Percentiles rank a stretch among this genome's conserved stretches.
Evolutionary conservation across 495 filamentous ascomycete species (phyloP).

Genomic region (Niebla homalea): DNA sequence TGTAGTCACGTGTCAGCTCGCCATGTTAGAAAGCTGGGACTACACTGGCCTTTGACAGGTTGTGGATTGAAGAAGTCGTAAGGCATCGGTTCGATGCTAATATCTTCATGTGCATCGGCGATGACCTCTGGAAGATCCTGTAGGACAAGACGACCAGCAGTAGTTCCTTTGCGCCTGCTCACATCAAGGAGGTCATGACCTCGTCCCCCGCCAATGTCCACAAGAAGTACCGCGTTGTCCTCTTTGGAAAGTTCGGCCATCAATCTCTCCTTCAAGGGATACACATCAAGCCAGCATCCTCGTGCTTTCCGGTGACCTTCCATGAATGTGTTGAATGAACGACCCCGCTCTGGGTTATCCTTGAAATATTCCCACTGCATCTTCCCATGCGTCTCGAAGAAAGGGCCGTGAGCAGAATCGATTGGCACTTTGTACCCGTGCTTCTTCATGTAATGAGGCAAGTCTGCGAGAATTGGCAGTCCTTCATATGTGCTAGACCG

Average conservation of each 20-base stretch:
- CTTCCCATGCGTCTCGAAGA: constrained; percentile 6
- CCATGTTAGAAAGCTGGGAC: no score
- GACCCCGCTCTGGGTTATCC: constrained; percentile 14
- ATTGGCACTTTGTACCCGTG: no score
- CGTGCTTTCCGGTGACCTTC: constrained; percentile 16
- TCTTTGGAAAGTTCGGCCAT: constrained; percentile 11
- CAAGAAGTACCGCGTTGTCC: constrained; percentile 23
- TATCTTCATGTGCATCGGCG: constrained; percentile 17
- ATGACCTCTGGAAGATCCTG: constrained; percentile 35
- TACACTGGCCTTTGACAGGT: constrained; percentile 25
- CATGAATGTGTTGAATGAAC: constrained; percentile 20
- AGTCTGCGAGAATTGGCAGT: no score
- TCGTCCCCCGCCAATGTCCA: constrained; percentile 31
- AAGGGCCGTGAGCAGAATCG: no score
- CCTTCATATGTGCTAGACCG: no score
- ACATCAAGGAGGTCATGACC: constrained; percentile 28
- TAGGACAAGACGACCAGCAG: constrained; percentile 33
- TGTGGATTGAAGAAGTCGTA: constrained; percentile 33
- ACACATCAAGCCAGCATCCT: constrained; percentile 19
- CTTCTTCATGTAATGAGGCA: no score
- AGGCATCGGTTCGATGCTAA: constrained; percentile 21
- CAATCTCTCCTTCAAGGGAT: constrained; percentile 11
- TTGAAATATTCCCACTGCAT: constrained; percentile 17
- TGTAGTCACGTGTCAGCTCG: background rate
- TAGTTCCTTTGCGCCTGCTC: constrained; percentile 19